Evolutionary conservation across 1,284 basidiomycete species (phyloP).

Genomic region (Cutaneotrichosporon sp.): DNA sequence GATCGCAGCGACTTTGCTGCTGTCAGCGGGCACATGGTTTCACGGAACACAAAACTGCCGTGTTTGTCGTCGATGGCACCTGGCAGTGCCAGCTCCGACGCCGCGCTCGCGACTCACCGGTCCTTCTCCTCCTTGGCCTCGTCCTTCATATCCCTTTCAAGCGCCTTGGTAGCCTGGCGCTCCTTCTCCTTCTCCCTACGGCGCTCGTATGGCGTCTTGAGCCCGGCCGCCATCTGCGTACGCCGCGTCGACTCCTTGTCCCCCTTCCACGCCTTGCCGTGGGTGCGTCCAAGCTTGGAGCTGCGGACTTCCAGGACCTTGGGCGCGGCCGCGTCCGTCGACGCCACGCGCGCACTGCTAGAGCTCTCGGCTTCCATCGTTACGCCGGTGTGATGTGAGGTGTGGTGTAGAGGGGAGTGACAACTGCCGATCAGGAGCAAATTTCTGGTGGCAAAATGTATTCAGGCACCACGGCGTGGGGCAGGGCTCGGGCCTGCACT

Average conservation of each 20-base stretch:
- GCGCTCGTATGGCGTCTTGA: constrained; percentile 41
- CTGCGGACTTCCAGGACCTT: constrained; percentile 15
- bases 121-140: constrained; percentile 42
- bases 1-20: constrained; percentile 39
- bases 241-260: constrained; percentile 39
- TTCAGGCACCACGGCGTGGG: too few species aligned
- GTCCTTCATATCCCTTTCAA: constrained; percentile 47
- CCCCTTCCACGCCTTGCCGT: constrained; percentile 46
- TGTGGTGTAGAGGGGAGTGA: not conserved
- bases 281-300: constrained; percentile 35
- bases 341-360: not conserved
- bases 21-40: not conserved
- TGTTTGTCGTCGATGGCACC: not conserved
- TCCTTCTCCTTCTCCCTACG: constrained; percentile 40
- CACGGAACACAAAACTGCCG: not conserved
- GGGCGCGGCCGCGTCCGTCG: constrained; percentile 1
- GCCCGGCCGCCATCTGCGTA: constrained; percentile 31
- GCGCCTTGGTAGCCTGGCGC: constrained; percentile 35
- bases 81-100: not conserved
- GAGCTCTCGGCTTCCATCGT: constrained; percentile 1
- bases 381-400: not conserved
- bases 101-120: constrained; percentile 28
- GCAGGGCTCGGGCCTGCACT: too few species aligned
- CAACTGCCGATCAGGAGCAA: too few species aligned
- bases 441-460: not conserved